These are phyloP conservation scores for Trichoderma lentiforme DNA, from an alignment of 2,329 filamentous ascomycete genomes.

Conservation along the genomic window DNA sequence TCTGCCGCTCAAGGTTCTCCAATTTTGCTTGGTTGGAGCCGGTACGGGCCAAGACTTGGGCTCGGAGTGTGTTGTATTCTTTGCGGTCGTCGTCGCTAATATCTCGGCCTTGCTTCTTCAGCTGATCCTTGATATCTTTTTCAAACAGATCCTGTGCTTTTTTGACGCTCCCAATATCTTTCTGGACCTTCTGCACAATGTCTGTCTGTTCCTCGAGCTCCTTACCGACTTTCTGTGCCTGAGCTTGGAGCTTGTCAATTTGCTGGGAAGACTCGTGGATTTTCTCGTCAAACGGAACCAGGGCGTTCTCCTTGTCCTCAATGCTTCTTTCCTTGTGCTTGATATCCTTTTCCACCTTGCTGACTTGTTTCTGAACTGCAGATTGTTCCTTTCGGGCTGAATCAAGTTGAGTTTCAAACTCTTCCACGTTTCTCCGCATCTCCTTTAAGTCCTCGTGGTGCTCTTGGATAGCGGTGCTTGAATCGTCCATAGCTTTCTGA, in stretches of 20 bases:
- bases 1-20: slow-evolving; percentile 80
- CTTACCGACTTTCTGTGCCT: slow-evolving; percentile 68
- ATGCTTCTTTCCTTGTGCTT: slow-evolving; percentile 82
- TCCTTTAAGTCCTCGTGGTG: slow-evolving; percentile 95
- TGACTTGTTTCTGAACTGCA: slow-evolving; percentile 70
- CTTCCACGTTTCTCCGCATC: slow-evolving; percentile 80
- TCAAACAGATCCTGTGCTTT: slow-evolving; percentile 89
- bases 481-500: slow-evolving; percentile 88
- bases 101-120: slow-evolving; percentile 82
- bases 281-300: slow-evolving; percentile 91
- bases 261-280: slow-evolving; percentile 74
- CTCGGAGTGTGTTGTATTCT: slow-evolving; percentile 81
- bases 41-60: slow-evolving; percentile 79
- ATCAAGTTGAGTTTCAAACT: slow-evolving; percentile 76
- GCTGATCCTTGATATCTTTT: slow-evolving; percentile 76
- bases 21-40: slow-evolving; percentile 78
- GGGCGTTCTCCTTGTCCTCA: slow-evolving; percentile 77
- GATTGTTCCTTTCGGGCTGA: slow-evolving; percentile 80
- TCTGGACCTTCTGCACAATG: slow-evolving; percentile 70
- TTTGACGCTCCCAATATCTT: slow-evolving; percentile 77
- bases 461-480: slow-evolving; percentile 82
- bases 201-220: slow-evolving; percentile 71
- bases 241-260: slow-evolving; percentile 62
- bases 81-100: slow-evolving; percentile 82
- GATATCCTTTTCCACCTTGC: slow-evolving; percentile 80